Evolutionary conservation across 1,139 yeast genomes (phyloP).

Genomic region (Saccharomyces uvarum): DNA sequence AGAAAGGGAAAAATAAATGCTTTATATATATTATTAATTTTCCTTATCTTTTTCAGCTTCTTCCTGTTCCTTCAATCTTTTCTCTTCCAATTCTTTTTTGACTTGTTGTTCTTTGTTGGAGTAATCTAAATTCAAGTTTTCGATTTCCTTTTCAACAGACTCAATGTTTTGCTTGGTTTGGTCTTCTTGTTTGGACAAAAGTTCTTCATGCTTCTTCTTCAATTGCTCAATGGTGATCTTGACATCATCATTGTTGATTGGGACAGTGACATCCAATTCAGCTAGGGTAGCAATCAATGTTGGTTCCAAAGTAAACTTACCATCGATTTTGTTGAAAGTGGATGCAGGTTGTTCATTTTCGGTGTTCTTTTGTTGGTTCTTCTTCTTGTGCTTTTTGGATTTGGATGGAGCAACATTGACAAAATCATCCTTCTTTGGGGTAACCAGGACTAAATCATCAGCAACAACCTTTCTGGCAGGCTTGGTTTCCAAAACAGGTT

Average conservation of each 20-base stretch:
- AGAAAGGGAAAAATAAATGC: not conserved
- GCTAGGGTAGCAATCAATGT: slow-evolving; percentile 71
- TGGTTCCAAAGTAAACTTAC: slow-evolving; percentile 70
- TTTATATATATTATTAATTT: not conserved
- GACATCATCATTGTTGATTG: slow-evolving; percentile 69
- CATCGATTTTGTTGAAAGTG: slow-evolving; percentile 18
- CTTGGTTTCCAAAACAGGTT: slow-evolving; percentile 26
- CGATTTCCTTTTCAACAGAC: slow-evolving; percentile 68
- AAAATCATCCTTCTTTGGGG: slow-evolving; percentile 53
- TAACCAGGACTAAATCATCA: slow-evolving; percentile 54
- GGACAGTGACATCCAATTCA: slow-evolving; percentile 72
- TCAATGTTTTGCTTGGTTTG: slow-evolving; percentile 72
- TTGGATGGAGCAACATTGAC: slow-evolving; percentile 39
- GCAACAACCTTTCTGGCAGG: slow-evolving; percentile 40
- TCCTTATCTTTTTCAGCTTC: slow-evolving; percentile 6
- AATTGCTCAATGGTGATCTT: slow-evolving; percentile 58
- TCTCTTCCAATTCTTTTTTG: slow-evolving; percentile 33
- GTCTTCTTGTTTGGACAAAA: slow-evolving; percentile 67
- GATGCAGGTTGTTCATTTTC: slow-evolving; percentile 21
- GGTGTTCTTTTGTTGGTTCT: slow-evolving; percentile 37
- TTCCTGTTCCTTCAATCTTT: slow-evolving; percentile 27
- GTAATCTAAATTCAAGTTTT: slow-evolving; percentile 42
- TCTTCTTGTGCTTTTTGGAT: slow-evolving; percentile 48
- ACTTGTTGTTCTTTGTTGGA: slow-evolving; percentile 35
- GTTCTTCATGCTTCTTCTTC: slow-evolving; percentile 65